Base-by-base conservation (phyloP, 2,329 filamentous ascomycete genomes). In the Cadophora gregata region DNA sequence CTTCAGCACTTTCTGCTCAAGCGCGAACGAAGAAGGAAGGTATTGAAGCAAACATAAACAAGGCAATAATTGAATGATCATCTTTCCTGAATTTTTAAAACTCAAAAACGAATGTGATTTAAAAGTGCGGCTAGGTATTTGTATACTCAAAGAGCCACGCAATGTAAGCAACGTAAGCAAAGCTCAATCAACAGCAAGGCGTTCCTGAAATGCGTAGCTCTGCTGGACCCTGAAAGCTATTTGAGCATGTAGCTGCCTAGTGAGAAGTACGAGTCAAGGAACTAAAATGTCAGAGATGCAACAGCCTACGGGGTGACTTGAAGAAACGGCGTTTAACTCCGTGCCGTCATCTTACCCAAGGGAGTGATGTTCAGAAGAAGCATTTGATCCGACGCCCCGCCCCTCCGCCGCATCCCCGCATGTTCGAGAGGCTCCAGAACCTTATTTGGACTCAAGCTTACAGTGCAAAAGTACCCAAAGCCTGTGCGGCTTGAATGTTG, bases 1-100 rank as follows among this genome's bases (percentile, higher is more conserved):
- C 19, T 64, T 62, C 27, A 68, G 55, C 14, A 64, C 14, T n/a
- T 60, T 38, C 48, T 70, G 67, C 48, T 67, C 62, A 24, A 47
- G 21, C 5, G 63, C 63, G 50, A 42, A 36, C 19, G 51, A 56
- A 24, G n/a, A 55, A 6, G 31, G n/a, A 7, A 33, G n/a, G 33
- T n/a, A 27, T 14, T 33, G 29, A 38, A 62, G 27, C 21, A 62
- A 7, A 53, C 9, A 53, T n/a, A 53, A 24, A 51, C 21, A 53
- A 12, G 21, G n/a, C 33, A 62, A 24, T 25, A 53, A 53, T 27
- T 31, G 47, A 6, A 21, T 12, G n/a, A 38, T 31, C 31, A 62
- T 42, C 24, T 53, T 53, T 24, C 14, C n/a, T 24, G 31, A 36
- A 36, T 6, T 6, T 36, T 36, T 12, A 36, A 5, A 36, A 12